Conservation (phyloP, 1,139 yeast genomes). For the Lodderomyces jiufengensis region DNA sequence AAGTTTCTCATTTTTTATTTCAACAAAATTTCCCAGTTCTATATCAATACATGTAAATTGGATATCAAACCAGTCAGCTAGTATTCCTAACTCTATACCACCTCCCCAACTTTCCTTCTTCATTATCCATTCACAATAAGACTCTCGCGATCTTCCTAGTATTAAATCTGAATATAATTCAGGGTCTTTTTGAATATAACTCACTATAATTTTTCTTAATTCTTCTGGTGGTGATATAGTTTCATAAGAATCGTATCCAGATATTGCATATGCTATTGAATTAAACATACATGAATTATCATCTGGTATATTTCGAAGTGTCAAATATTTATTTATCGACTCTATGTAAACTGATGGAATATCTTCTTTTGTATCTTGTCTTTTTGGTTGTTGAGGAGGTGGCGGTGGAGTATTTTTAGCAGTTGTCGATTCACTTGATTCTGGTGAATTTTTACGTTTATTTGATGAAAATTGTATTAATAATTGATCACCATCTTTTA, state of each 20-base stretch:
- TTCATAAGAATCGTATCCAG: conserved; percentile 21
- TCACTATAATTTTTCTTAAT: conserved; percentile 47
- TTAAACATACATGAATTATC: conserved; percentile 81
- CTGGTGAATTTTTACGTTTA: conserved; percentile 7
- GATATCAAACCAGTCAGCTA: conserved; percentile 52
- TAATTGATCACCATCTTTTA: conserved; percentile 58
- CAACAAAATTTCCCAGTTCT: conserved; percentile 58
- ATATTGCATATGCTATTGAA: conserved; percentile 56
- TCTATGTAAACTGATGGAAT: conserved; percentile 29
- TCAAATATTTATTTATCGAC: conserved; percentile 24
- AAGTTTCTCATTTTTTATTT: conserved; percentile 37
- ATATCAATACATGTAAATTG: conserved; percentile 65
- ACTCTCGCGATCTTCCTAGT: conserved; percentile 48
- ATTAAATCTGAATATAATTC: conserved; percentile 52
- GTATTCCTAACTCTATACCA: conserved; percentile 70
- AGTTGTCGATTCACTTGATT: background rate
- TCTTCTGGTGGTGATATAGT: conserved; percentile 30
- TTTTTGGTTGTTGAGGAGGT: conserved; percentile 3
- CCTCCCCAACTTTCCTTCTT: conserved; percentile 79
- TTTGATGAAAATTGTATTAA: conserved; percentile 25
- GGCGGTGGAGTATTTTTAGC: no score
- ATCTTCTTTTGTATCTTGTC: conserved; percentile 14
- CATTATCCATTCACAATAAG: conserved; percentile 62
- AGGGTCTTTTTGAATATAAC: conserved; percentile 42
- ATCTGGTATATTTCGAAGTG: conserved; percentile 64